A percentile compares a stretch with the other conserved stretches of the same genome.
phyloP scores from a whole-genome alignment of 345 rosid genomes.

The Aegle marmelos region DNA sequence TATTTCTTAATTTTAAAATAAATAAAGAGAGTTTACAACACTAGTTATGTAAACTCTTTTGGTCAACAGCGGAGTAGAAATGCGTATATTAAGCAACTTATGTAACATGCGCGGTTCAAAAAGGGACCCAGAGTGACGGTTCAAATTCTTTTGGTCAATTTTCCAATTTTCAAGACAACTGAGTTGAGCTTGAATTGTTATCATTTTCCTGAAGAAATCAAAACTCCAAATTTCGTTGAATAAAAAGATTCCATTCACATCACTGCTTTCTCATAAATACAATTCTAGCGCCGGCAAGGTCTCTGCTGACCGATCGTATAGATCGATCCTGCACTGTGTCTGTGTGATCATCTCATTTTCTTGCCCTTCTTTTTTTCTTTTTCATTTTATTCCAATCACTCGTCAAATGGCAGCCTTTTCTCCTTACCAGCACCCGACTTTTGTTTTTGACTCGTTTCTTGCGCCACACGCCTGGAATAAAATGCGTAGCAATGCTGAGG shows the following conservation, averaged over 20 bases:
- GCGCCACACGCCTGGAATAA: not conserved
- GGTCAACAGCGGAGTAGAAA: too few relatives aligned
- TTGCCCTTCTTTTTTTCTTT: not conserved
- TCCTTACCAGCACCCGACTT: not conserved
- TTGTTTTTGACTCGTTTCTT: slow-evolving; percentile 5
- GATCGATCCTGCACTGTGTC: not conserved
- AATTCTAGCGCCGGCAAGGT: not conserved
- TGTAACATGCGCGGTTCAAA: not conserved
- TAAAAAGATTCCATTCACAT: not conserved
- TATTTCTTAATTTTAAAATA: too few relatives aligned
- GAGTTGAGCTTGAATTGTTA: too few relatives aligned
- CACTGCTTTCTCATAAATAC: not conserved
- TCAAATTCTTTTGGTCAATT: not conserved
- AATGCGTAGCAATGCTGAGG: not conserved
- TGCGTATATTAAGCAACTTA: not conserved
- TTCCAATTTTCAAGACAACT: too few relatives aligned
- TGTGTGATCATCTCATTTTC: not conserved
- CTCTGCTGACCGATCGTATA: not conserved
- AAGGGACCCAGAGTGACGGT: not conserved
- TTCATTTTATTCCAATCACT: not conserved
- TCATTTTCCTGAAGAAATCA: not conserved
- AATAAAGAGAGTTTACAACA: too few relatives aligned
- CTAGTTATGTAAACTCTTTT: too few relatives aligned
- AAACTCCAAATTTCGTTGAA: not conserved
- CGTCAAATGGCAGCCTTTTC: slow-evolving; percentile 14